Evolutionary conservation across 2,329 filamentous ascomycete species (phyloP), one percentile per base, ranked within the genome.

Genomic region (Pestalotiopsis sp.): DNA sequence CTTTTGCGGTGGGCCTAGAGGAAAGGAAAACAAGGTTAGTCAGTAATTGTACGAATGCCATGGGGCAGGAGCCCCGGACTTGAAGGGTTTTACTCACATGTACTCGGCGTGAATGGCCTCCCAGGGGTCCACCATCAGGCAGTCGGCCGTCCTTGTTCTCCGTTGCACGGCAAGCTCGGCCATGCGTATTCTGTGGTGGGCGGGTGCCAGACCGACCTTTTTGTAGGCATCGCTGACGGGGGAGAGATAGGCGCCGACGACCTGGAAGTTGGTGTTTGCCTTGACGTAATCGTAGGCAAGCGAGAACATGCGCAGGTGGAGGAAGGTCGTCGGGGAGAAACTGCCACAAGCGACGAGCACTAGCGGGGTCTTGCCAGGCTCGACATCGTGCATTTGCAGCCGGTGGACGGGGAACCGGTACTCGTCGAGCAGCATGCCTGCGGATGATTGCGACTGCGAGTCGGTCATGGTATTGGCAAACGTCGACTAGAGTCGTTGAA

Each of bases 41-140:
- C 36, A 38, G 39, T 36, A 3, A 25, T 31, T 61, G 5, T 64
- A 12, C 13, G 7, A 52, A 52, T n/a, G 17, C 6, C 9, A 23
- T 3, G n/a, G 9, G 23, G 27, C 20, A 27, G 20, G 20, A 39
- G 9, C 25, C 20, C 9, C 1, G 23, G 23, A 14, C 13, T 52
- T 3, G n/a, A 7, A 6, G 13, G 63, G 23, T 6, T 31, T 20
- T 11, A 63, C 68, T 62, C 31, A 69, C 68, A 94, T 91, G 78
- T 97, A 98, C 73, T 92, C 87, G 76, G 91, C 88, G 81, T 97
- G 90, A 75, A 92, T 84, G n/a, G 93, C 92, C 84, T 97, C 95
- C 91, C 93, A 97, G 0, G 92, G 90, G 78, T 97, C 94, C 60
- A 96, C 93, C 90, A 94, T 94, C 70, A 97, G 85, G 91, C 92